These are phyloP conservation scores for Lactarius vividus DNA, from an alignment of 768 basidiomycete genomes.

Conservation along the genomic window DNA sequence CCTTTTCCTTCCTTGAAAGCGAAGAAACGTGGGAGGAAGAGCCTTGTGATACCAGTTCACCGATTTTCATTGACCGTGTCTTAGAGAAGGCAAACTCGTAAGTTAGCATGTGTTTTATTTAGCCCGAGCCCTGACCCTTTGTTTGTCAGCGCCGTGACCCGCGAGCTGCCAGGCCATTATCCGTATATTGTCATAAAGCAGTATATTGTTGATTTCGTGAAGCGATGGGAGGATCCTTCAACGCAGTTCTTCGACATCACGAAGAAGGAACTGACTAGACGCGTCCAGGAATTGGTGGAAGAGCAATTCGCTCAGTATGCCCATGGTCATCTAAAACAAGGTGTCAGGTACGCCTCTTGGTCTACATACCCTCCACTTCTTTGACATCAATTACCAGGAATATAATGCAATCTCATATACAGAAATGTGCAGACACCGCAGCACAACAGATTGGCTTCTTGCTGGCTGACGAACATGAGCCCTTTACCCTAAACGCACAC, in stretches of 20 bases:
- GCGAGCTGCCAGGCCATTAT: constrained; percentile 63
- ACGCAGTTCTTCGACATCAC: constrained; percentile 28
- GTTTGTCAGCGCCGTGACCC: constrained; percentile 52
- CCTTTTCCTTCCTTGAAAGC: constrained; percentile 37
- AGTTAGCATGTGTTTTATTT: constrained; percentile 24
- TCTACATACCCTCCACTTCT: no score
- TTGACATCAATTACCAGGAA: not conserved
- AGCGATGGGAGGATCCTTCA: constrained; percentile 28
- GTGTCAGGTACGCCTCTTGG: constrained; percentile 17
- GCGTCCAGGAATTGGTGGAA: constrained; percentile 25
- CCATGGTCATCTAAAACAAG: constrained; percentile 26
- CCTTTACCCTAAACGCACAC: constrained; percentile 31
- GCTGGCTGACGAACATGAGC: constrained; percentile 20
- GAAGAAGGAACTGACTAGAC: constrained; percentile 18
- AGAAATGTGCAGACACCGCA: constrained; percentile 5
- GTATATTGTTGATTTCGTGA: constrained; percentile 27
- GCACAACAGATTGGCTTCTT: constrained; percentile 16
- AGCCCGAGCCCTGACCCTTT: not conserved
- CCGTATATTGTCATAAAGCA: constrained; percentile 43
- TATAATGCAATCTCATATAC: constrained; percentile 17
- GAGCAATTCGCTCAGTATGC: constrained; percentile 29
- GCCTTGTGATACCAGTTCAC: constrained; percentile 9
- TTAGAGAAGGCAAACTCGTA: constrained; percentile 43
- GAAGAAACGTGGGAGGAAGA: constrained; percentile 41
- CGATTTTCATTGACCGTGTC: constrained; percentile 51